Percentiles rank a stretch among this genome's conserved stretches.
These are phyloP conservation scores for Stagonosporopsis vannaccii DNA, from an alignment of 2,329 filamentous ascomycete species.

Conservation along the genomic window DNA sequence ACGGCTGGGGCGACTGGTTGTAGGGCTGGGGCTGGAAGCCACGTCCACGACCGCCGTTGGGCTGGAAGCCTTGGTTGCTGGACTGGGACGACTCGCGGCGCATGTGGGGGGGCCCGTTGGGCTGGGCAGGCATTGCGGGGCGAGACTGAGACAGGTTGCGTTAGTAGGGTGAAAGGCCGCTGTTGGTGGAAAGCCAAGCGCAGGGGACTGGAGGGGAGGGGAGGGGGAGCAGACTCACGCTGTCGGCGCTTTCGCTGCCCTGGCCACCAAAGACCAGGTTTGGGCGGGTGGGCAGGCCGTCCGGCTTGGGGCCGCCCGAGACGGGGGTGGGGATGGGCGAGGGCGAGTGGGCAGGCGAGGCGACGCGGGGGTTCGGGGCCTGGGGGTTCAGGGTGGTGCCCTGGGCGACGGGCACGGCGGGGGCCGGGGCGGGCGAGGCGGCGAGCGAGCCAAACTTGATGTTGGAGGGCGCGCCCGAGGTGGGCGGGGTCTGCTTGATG, in stretches of 20 bases:
- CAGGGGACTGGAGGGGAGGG: too few species aligned
- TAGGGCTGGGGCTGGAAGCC: constrained; percentile 57
- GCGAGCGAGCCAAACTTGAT: constrained; percentile 85
- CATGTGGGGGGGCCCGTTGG: constrained; percentile 68
- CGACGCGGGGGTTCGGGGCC: constrained; percentile 71
- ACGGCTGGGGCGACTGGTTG: constrained; percentile 63
- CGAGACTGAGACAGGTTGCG: constrained; percentile 63
- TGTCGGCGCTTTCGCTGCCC: constrained; percentile 71
- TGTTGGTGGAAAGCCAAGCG: constrained; percentile 24
- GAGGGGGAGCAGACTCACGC: constrained; percentile 69
- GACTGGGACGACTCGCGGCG: constrained; percentile 89
- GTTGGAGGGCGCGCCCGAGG: constrained; percentile 61
- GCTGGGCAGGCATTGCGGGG: constrained; percentile 65
- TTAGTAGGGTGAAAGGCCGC: constrained; percentile 28
- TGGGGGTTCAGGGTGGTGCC: constrained; percentile 63
- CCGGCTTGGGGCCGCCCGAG: constrained; percentile 83
- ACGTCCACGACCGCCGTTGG: constrained; percentile 59
- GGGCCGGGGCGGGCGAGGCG: constrained; percentile 66
- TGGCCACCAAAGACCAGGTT: constrained; percentile 84
- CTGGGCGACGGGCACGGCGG: constrained; percentile 73
- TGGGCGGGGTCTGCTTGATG: constrained; percentile 79
- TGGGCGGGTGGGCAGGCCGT: constrained; percentile 73
- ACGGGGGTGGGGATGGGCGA: constrained; percentile 91
- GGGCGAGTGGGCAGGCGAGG: constrained; percentile 86
- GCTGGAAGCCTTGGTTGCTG: constrained; percentile 58